phyloP scores from a whole-genome alignment of 169 alveolate species.

The Plasmodium cynomolgi region DNA sequence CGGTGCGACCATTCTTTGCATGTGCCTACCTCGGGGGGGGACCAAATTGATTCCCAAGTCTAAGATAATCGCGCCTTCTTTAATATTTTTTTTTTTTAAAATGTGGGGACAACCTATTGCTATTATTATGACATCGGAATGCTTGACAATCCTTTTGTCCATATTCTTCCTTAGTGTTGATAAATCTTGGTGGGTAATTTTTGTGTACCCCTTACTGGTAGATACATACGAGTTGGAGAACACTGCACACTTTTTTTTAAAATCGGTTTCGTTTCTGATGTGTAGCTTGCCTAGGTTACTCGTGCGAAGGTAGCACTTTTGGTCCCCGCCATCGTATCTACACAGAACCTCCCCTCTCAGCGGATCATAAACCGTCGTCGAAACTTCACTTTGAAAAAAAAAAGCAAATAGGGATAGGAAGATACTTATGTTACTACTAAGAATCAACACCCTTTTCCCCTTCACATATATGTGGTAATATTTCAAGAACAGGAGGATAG shows the following conservation, averaged over 20 bases:
- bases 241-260: not conserved
- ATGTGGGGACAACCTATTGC: slow-evolving; percentile 28
- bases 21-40: not conserved
- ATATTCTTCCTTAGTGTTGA: not conserved
- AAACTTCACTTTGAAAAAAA: slow-evolving; percentile 17
- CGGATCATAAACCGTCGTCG: slow-evolving; percentile 60
- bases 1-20: not conserved
- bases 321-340: slow-evolving; percentile 4
- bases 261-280: slow-evolving; percentile 4
- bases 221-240: slow-evolving; percentile 1
- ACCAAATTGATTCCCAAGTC: slow-evolving; percentile 56
- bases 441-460: slow-evolving; percentile 26
- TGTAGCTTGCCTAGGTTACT: slow-evolving; percentile 3
- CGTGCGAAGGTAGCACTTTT: slow-evolving; percentile 2
- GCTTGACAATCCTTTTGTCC: slow-evolving; percentile 16
- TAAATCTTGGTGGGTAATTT: not conserved
- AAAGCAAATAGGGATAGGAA: slow-evolving; percentile 33
- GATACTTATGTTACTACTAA: slow-evolving; percentile 47
- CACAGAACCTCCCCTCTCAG: slow-evolving; percentile 32
- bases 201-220: not conserved
- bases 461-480: slow-evolving; percentile 29
- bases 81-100: slow-evolving; percentile 21
- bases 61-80: slow-evolving; percentile 31
- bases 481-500: slow-evolving; percentile 28
- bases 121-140: slow-evolving; percentile 37